A percentile compares a stretch with the other conserved stretches of the same genome.
Evolutionary conservation across 148 eudicot species (phyloP).

Genomic region (Rhododendron griersonianum): DNA sequence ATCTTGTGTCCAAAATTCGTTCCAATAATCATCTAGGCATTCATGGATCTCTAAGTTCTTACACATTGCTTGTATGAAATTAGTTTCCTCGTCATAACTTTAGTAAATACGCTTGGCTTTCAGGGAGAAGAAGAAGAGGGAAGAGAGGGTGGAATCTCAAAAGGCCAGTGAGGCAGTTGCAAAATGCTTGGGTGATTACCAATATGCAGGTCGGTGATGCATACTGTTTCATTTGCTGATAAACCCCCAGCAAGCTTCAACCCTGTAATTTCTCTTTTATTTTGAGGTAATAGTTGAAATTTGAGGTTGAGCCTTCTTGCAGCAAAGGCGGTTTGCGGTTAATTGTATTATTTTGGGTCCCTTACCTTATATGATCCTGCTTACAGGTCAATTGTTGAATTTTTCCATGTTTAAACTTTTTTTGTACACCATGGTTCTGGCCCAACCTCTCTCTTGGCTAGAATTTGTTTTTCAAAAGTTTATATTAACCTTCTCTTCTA

Average conservation of each 20-base stretch:
- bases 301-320: neutral
- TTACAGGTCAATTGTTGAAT: neutral
- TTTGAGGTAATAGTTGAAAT: constrained; percentile 9
- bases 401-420: neutral
- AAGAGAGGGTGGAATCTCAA: constrained; percentile 53
- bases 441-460: neutral
- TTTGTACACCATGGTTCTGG: neutral
- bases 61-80: neutral
- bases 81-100: neutral
- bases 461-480: neutral
- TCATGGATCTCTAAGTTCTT: neutral
- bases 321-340: neutral
- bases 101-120: constrained; percentile 2
- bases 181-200: constrained; percentile 36
- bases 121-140: constrained; percentile 82
- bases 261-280: neutral
- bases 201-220: constrained; percentile 18
- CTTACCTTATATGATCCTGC: neutral
- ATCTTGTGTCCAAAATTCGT: neutral
- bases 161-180: constrained; percentile 62
- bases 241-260: constrained; percentile 7
- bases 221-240: neutral
- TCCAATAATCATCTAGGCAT: neutral
- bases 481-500: neutral
- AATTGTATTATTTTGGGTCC: neutral